A percentile compares a stretch with the other conserved stretches of the same genome.
Conservation (phyloP, 2,329 filamentous ascomycete species). For the Apiospora sp. region DNA sequence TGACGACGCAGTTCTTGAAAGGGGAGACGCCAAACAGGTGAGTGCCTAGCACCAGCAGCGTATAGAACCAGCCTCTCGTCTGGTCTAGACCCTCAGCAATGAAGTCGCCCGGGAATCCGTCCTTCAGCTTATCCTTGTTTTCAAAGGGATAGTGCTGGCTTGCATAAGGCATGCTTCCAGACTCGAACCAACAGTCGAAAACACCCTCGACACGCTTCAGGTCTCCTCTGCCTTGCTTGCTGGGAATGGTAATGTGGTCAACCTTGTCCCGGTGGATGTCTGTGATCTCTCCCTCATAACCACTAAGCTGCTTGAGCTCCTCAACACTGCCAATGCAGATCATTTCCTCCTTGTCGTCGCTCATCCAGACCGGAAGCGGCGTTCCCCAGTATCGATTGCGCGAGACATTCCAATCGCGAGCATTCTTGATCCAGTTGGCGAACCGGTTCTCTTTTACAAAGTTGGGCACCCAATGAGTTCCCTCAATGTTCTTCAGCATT, state of each 20-base stretch:
- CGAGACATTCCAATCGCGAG: slow-evolving; percentile 94
- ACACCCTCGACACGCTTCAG: slow-evolving; percentile 85
- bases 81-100: slow-evolving; percentile 94
- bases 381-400: slow-evolving; percentile 96
- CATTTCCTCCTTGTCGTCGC: slow-evolving; percentile 85
- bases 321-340: slow-evolving; percentile 86
- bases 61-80: slow-evolving; percentile 97
- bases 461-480: slow-evolving; percentile 89
- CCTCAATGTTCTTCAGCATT: slow-evolving; percentile 90
- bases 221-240: slow-evolving; percentile 84
- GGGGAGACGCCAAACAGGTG: slow-evolving; percentile 86
- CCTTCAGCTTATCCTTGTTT: slow-evolving; percentile 81
- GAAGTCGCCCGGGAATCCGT: slow-evolving; percentile 89
- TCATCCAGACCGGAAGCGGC: slow-evolving; percentile 90
- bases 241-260: slow-evolving; percentile 93
- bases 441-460: slow-evolving; percentile 94
- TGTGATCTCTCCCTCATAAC: slow-evolving; percentile 81
- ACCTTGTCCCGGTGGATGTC: slow-evolving; percentile 94
- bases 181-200: slow-evolving; percentile 98
- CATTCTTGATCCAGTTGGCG: slow-evolving; percentile 88
- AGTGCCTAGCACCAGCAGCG: slow-evolving; percentile 84
- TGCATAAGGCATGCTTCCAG: slow-evolving; percentile 93
- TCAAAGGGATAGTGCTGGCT: slow-evolving; percentile 93
- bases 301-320: slow-evolving; percentile 85
- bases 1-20: slow-evolving; percentile 96